Conservation (phyloP, 345 rosid genomes). For the Bruguiera parviflora region DNA sequence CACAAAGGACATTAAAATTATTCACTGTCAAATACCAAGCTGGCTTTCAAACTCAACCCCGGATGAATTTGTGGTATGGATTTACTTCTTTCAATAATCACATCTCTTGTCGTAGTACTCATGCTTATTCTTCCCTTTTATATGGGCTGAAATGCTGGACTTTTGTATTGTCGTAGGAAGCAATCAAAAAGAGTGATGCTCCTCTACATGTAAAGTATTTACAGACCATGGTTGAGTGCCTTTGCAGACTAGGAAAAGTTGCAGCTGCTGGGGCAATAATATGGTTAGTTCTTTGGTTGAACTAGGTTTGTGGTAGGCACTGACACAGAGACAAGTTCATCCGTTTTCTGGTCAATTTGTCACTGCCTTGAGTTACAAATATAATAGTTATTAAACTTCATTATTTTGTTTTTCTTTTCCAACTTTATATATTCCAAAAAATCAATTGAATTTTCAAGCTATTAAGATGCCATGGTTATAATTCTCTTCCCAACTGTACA, state of each 20-base stretch:
- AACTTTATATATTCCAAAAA: no score
- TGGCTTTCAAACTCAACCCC: conserved; percentile 91
- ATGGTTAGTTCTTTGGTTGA: conserved; percentile 59
- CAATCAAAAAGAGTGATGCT: conserved; percentile 79
- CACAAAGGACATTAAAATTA: conserved; percentile 37
- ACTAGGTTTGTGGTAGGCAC: background rate
- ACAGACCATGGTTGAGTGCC: conserved; percentile 96
- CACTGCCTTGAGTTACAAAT: no score
- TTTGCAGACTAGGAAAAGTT: conserved; percentile 90
- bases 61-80: conserved; percentile 84
- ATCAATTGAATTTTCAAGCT: no score
- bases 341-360: no score
- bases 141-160: conserved; percentile 22
- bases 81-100: conserved; percentile 18
- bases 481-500: no score
- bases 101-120: conserved; percentile 13
- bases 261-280: conserved; percentile 97
- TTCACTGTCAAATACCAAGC: conserved; percentile 55
- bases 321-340: no score
- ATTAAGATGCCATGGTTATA: no score
- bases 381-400: no score
- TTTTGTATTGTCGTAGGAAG: conserved; percentile 53
- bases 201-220: conserved; percentile 88
- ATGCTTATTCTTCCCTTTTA: conserved; percentile 18
- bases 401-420: no score